Evolutionary conservation across 352 stramenopile genomes (phyloP), one percentile per base, ranked within the genome.

Genomic region (Phytopythium oedochilum): DNA sequence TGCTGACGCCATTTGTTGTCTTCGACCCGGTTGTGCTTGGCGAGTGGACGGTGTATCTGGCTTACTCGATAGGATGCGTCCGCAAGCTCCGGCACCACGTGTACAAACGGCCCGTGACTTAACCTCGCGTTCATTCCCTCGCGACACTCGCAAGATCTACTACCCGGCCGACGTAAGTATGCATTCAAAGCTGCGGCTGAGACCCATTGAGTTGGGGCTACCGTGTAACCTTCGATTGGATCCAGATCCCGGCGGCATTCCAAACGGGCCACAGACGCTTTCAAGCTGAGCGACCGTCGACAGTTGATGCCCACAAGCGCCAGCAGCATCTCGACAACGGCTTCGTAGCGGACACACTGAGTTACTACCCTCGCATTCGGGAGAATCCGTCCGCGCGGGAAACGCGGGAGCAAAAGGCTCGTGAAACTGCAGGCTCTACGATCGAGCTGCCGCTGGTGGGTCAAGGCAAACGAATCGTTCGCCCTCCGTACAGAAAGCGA

Each of bases 301-400:
- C 68, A 0, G 64, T 69, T 14, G 75, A 73, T 14, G 44, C 54
- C 1, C 63, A 78, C 18, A 50, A 66, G 4, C 35, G 42, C 14
- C 59, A 60, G 5, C 60, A 78, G 32, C 49, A 74, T 23, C 49
- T 64, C 11, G 60, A 57, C 15, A 66, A 71, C 49, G 65, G 61
- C 12, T 63, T 72, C 42, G 65, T 44, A 14, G 62, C 71, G 0
- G 73, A 75, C 32, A 42, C 60, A 2, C 59, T 61, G 10, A 84
- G 71, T 36, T 84, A 83, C 42, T 82, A 84, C 47, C 75, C 75
- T 23, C 74, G 70, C 31, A 84, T 83, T 55, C 61, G 66, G 17
- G 75, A 86, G 44, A 80, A 57, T 23, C 36, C 62, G 14, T 73
- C 70, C 3, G 54, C 69, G 3, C 61, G 75, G 14, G 68, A 86